A percentile compares a stretch with the other conserved stretches of the same genome.
phyloP scores from a whole-genome alignment of 352 stramenopile species.

The Phytophthora aleatoria region DNA sequence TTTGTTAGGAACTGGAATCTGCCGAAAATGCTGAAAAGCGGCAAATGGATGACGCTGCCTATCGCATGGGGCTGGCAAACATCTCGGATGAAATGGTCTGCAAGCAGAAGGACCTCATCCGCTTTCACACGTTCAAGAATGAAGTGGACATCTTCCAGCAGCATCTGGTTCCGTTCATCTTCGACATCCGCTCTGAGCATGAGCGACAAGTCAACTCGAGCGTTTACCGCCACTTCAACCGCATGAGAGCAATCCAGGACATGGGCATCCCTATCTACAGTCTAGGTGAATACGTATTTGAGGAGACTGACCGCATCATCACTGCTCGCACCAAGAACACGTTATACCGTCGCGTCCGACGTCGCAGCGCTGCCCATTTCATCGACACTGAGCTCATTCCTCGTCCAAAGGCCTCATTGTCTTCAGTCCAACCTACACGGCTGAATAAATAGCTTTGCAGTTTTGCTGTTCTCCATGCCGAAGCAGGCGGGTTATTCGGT shows the following conservation, averaged over 20 bases:
- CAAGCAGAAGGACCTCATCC: conserved; percentile 60
- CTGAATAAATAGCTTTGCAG: conserved; percentile 5
- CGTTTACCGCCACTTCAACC: conserved; percentile 75
- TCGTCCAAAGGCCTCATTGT: conserved; percentile 26
- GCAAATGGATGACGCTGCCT: conserved; percentile 43
- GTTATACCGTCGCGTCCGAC: conserved; percentile 56
- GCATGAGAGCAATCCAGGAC: conserved; percentile 68
- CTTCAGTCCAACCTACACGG: conserved; percentile 6
- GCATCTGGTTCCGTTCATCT: conserved; percentile 69
- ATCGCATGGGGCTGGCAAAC: conserved; percentile 62
- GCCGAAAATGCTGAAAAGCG: conserved; percentile 37
- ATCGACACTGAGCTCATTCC: conserved; percentile 68
- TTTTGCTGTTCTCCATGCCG: conserved; percentile 3
- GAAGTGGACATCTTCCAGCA: conserved; percentile 85
- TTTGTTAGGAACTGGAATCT: conserved; percentile 36
- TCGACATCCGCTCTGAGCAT: conserved; percentile 52
- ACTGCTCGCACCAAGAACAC: conserved; percentile 46
- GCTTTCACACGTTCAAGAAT: conserved; percentile 74
- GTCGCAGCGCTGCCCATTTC: conserved; percentile 61
- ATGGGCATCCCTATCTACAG: conserved; percentile 83
- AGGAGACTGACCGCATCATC: conserved; percentile 59
- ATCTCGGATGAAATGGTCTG: conserved; percentile 58
- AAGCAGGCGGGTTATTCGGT: conserved; percentile 12
- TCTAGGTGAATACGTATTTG: conserved; percentile 50
- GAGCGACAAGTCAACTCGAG: conserved; percentile 69